These are phyloP conservation scores for Aspergillus fumigatiaffinis DNA, from an alignment of 2,329 filamentous ascomycete species.

Conservation along the genomic window DNA sequence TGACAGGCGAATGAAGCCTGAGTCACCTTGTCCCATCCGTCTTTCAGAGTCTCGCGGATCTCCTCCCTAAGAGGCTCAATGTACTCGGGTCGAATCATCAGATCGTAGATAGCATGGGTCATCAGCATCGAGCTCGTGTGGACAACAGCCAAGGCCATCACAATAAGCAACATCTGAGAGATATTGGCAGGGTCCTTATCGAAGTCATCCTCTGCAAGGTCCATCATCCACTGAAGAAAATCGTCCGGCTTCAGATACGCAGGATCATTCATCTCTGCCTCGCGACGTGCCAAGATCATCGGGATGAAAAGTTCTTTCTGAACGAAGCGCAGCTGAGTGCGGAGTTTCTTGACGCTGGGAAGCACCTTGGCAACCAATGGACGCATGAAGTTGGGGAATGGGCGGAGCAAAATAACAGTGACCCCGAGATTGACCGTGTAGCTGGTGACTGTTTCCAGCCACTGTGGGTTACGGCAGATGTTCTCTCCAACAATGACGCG, in stretches of 20 bases:
- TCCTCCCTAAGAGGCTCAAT: conserved; percentile 51
- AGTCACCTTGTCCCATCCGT: conserved; percentile 24
- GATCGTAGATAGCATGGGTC: conserved; percentile 48
- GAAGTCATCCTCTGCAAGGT: conserved; percentile 19
- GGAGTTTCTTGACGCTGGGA: conserved; percentile 31
- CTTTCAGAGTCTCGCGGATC: conserved; percentile 27
- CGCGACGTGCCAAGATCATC: conserved; percentile 28
- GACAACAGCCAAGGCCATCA: conserved; percentile 25
- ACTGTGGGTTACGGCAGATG: conserved; percentile 36
- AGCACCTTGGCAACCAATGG: conserved; percentile 32
- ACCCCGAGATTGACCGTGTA: conserved; percentile 36
- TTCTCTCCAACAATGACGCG: conserved; percentile 39
- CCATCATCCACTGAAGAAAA: conserved; percentile 33
- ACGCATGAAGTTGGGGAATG: conserved; percentile 31
- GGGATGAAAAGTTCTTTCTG: conserved; percentile 32
- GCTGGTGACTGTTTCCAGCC: conserved; percentile 31
- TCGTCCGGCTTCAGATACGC: conserved; percentile 24
- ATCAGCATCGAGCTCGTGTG: conserved; percentile 28
- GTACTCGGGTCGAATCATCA: conserved; percentile 49
- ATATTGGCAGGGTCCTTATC: conserved; percentile 19
- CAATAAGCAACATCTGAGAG: conserved; percentile 22
- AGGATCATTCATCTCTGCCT: conserved; percentile 14
- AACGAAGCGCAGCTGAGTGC: conserved; percentile 25
- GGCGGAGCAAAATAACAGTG: conserved; percentile 29
- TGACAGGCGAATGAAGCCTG: conserved; percentile 16